phyloP scores from a whole-genome alignment of 768 basidiomycete species.

The Lentinus brumalis region DNA sequence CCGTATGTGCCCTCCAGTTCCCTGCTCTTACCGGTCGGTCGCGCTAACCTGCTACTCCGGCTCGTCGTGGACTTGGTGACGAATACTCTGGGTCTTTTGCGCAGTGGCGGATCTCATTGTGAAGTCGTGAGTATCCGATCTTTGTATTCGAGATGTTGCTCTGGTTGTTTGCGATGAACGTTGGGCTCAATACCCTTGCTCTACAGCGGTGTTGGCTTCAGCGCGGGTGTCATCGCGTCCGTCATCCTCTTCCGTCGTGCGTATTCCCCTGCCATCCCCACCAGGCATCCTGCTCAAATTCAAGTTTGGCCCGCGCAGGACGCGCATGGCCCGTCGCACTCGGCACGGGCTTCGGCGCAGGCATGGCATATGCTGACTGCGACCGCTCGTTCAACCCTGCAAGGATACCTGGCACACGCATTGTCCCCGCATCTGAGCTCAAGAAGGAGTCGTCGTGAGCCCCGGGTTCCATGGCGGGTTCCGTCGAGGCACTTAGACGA shows the following conservation, averaged over 20 bases:
- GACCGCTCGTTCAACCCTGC: constrained; percentile 93
- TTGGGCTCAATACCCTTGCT: background rate
- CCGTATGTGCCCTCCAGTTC: constrained; percentile 49
- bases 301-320: constrained; percentile 46
- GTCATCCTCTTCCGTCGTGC: constrained; percentile 90
- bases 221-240: constrained; percentile 84
- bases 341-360: constrained; percentile 83
- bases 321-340: constrained; percentile 91
- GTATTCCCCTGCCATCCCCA: constrained; percentile 36
- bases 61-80: background rate
- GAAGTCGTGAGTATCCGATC: constrained; percentile 64
- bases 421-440: constrained; percentile 46
- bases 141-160: background rate
- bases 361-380: constrained; percentile 89
- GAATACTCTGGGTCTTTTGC: background rate
- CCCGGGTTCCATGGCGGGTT: background rate
- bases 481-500: background rate
- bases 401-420: constrained; percentile 80
- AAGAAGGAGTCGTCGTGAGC: constrained; percentile 17
- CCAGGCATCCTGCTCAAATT: background rate
- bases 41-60: background rate
- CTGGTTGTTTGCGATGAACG: background rate
- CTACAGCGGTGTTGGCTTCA: constrained; percentile 82
- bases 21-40: background rate
- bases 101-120: constrained; percentile 81